Base-by-base conservation (phyloP, 805 yeast species). In the Jamesozyma jinghongensis region DNA sequence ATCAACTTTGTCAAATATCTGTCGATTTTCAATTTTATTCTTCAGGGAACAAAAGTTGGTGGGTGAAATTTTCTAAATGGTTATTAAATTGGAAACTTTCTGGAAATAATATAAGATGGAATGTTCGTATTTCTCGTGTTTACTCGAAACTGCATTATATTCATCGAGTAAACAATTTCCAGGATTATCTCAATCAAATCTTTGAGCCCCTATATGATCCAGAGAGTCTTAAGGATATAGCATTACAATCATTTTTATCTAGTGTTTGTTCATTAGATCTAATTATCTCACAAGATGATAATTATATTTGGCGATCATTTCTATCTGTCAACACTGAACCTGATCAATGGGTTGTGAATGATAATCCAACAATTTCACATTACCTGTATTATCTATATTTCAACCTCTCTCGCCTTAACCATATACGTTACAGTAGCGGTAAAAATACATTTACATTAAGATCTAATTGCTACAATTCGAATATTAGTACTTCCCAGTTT, bases 81-180 rank as follows among this genome's bases (percentile, higher is more conserved):
- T 44, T 65, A 4, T 48, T 54, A 5, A 57, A 52, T 40, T 62
- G 67, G 56, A 58, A 61, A 41, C 46, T 66, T 10, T 56, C 64
- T 1, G 63, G 67, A 26, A 60, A 63, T 37, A 66, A 66, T 36
- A 57, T 65, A 12, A 60, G 62, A 16, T 66, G 69, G 69, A 53
- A 60, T 25, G 54, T 66, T 5, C 54, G 61, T 34, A 49, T 66
- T 2, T 51, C 59, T 27, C 55, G 69, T 41, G 49, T 52, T 35
- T 66, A 56, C 32, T 35, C 61, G 0, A 42, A 50, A 10, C 45
- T 65, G 26, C 53, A 40, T 34, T 29, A 40, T 7, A 11, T 38
- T 0, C 51, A 52, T 1, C 41, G 39, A 13, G 57, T 63, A 1
- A 8, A 31, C 1, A 53, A 47, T 28, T 65, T 65, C 32, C 60